Base-by-base conservation (phyloP, 257 asterid species). In the Nicotiana obtusifolia region DNA sequence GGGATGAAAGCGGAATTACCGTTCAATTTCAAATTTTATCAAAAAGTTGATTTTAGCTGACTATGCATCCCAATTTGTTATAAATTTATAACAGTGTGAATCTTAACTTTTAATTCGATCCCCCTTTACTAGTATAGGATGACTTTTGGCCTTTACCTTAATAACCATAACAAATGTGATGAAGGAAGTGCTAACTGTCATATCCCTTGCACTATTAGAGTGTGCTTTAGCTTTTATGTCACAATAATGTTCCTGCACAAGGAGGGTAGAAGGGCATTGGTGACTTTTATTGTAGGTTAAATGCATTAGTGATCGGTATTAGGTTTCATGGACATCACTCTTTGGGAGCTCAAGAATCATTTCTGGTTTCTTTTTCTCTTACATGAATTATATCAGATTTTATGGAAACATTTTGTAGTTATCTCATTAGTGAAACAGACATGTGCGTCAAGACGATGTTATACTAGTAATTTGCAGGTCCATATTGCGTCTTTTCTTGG, bases 391-490 rank as follows among this genome's bases (percentile, higher is more conserved):
- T 75, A 47, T 49, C 9, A 49, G 80, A 49, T 75, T 49, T 15
- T 75, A 75, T 2, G 4, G 44, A 75, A 73, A 24, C 22, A 49
- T 73, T 52, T 24, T 4, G 44, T 75, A 8, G 62, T 75, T 49
- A 75, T 49, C 62, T 47, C 79, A 75, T 75, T 75, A 75, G 79
- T 24, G 62, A 62, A 61, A 47, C 62, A 73, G 41, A 49, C 41
- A 22, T 47, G 41, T 73, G 56, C 5, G 61, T 2, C 24, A 22
- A 47, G 22, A 2, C 24, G 75, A 73, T 73, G 61, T 73, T 24
- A 44, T 37, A 3, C 19, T 73, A 49, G 41, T 24, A 73, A 7
- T 49, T 24, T 71, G 7, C 60, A 71, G 20, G 78, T 22, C 60
- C 15, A 14, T 47, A 15, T 49, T 47, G 62, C 30, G 17, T 75